Percentiles rank a stretch among this genome's conserved stretches.
These are phyloP conservation scores for Acanthamoeba royreba DNA, from an alignment of 208 protist species.

Conservation along the genomic window DNA sequence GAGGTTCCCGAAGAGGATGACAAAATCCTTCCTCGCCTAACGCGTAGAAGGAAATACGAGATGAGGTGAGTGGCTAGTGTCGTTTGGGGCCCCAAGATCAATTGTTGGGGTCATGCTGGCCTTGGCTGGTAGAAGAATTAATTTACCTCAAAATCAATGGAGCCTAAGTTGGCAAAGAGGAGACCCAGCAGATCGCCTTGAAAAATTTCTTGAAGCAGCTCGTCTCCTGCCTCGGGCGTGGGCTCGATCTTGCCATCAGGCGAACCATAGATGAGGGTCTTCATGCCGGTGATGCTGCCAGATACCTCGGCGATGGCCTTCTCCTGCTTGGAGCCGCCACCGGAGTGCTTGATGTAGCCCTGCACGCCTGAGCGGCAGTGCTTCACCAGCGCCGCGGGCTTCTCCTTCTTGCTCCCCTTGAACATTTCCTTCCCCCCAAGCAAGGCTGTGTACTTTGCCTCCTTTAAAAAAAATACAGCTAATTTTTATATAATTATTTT, in stretches of 20 bases:
- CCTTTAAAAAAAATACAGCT: too few species aligned
- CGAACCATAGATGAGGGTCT: not conserved
- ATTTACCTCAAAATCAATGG: not conserved
- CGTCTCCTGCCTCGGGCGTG: not conserved
- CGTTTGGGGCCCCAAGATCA: not conserved
- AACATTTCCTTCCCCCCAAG: not conserved
- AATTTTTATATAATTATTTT: too few species aligned
- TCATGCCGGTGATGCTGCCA: not conserved
- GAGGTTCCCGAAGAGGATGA: not conserved
- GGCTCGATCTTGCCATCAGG: not conserved
- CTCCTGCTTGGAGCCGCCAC: not conserved
- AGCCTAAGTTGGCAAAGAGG: not conserved
- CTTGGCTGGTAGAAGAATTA: not conserved
- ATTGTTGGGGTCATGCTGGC: not conserved
- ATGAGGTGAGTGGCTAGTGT: not conserved
- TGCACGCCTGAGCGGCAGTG: not conserved
- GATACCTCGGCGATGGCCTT: not conserved
- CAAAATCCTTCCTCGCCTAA: slow-evolving; percentile 36
- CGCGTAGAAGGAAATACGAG: not conserved
- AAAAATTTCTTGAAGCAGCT: not conserved
- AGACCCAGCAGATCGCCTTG: not conserved
- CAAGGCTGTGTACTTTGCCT: too few species aligned
- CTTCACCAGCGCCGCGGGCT: not conserved
- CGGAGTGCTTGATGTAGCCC: not conserved
- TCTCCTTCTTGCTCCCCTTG: slow-evolving; percentile 34